Conservation (phyloP, 805 yeast species). For the Candida takata region DNA sequence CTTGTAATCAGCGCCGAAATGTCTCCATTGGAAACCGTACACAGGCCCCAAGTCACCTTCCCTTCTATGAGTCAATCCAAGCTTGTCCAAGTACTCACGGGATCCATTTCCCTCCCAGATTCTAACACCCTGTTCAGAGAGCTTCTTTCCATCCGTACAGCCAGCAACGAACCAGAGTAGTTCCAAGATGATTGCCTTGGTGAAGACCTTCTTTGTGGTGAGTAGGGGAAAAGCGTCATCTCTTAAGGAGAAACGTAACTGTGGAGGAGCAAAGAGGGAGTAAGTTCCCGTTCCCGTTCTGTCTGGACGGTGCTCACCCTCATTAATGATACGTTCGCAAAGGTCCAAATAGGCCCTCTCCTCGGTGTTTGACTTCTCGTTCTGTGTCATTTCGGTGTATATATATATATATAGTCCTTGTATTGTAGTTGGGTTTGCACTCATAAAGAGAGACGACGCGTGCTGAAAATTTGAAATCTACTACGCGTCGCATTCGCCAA, state of each 20-base stretch:
- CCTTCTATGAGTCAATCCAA: constrained; percentile 73
- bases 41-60: constrained; percentile 98
- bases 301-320: constrained; percentile 91
- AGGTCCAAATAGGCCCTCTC: constrained; percentile 86
- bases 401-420: no score
- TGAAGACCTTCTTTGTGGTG: constrained; percentile 89
- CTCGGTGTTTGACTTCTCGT: constrained; percentile 29
- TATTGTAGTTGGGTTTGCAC: no score
- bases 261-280: constrained; percentile 93
- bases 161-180: constrained; percentile 91
- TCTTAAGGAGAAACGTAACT: constrained; percentile 70
- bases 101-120: constrained; percentile 99
- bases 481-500: constrained; percentile 1
- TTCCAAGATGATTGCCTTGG: constrained; percentile 84
- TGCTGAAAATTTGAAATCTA: background rate
- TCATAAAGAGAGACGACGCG: background rate
- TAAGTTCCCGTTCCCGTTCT: constrained; percentile 96
- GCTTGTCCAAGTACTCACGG: constrained; percentile 75
- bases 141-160: constrained; percentile 75
- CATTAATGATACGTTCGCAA: constrained; percentile 64
- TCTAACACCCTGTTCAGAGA: constrained; percentile 81
- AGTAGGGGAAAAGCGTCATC: constrained; percentile 76
- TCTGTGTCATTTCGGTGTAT: constrained; percentile 2
- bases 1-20: constrained; percentile 88
- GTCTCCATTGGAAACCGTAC: constrained; percentile 99